A percentile compares a stretch with the other conserved stretches of the same genome.
These are phyloP conservation scores for Fremontodendron californicum DNA, from an alignment of 345 rosid species.

Conservation along the genomic window DNA sequence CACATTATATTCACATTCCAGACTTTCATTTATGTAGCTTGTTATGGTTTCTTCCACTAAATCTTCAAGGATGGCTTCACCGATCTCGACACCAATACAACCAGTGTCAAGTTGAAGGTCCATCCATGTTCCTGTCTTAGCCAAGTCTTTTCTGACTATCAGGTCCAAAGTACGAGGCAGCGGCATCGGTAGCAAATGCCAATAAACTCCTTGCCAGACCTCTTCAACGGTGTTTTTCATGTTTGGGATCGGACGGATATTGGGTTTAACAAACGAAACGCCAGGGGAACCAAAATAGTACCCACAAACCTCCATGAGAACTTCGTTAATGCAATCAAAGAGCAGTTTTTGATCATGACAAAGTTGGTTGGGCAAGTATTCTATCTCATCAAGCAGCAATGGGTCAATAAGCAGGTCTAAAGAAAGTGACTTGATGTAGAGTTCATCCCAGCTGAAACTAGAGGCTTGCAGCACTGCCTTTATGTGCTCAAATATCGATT, in stretches of 20 bases:
- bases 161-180: conserved; percentile 67
- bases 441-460: conserved; percentile 63
- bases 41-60: conserved; percentile 50
- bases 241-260: conserved; percentile 38
- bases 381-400: conserved; percentile 45
- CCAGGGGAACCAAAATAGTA: conserved; percentile 46
- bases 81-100: conserved; percentile 40
- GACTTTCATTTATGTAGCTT: conserved; percentile 26
- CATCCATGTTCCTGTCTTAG: conserved; percentile 61
- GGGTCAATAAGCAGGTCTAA: conserved; percentile 61
- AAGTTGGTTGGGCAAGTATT: conserved; percentile 48
- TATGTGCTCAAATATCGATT: conserved; percentile 42
- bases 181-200: conserved; percentile 70
- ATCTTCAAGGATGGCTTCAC: conserved; percentile 60
- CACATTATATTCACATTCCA: conserved; percentile 15
- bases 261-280: conserved; percentile 46
- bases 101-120: conserved; percentile 47
- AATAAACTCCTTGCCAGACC: conserved; percentile 62
- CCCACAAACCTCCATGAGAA: conserved; percentile 54
- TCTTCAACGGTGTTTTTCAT: conserved; percentile 39
- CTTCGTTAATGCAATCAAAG: conserved; percentile 74
- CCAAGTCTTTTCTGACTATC: conserved; percentile 66
- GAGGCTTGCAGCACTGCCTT: conserved; percentile 52
- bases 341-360: conserved; percentile 50
- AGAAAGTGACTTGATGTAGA: conserved; percentile 51